Evolutionary conservation across 352 stramenopile genomes (phyloP), one percentile per base, ranked within the genome.

Genomic region (Globisporangium carolinianum): DNA sequence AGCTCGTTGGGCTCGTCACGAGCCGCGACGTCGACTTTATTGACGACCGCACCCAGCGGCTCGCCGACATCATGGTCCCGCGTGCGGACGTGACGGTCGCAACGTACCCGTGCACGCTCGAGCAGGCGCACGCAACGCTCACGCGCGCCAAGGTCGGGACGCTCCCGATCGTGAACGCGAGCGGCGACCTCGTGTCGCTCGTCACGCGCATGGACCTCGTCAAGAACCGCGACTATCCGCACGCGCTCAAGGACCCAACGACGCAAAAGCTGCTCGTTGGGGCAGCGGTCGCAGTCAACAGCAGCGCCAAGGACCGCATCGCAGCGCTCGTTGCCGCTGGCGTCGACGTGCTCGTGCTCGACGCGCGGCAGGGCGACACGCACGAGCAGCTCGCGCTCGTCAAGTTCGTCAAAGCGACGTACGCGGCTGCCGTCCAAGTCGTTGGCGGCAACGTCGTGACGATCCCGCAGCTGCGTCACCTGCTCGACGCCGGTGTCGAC

Each of bases 361-460:
- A 99, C 72, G 98, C 94, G 15, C 98, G 92, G 6, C 96, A 99
- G 75, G 97, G 97, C 52, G 96, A 99, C 75, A 99, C 93, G 47
- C 71, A 91, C n/a, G 48, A 65, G 24, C 81, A 91, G 60, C 78
- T 91, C 48, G 65, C 85, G 51, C 66, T 93, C 43, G 68, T 89
- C 47, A 79, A 92, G 61, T 78, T 98, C 72, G 87, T 99, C 58
- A 99, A 99, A 81, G 58, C 64, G 49, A 88, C 66, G n/a, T 85
- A 97, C 67, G 83, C 94, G 24, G 59, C 62, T 2, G 24, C 24
- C 3, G 69, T 97, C 10, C 91, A 99, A 51, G 95, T 99, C 2
- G 97, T 99, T 62, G 97, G 92, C 47, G 97, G 97, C 58, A 99
- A 99, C 72, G 94, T 99, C 35, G 97, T 99, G 14, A 99, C 97